Base-by-base conservation (phyloP, 2,329 filamentous ascomycete species). In the Clarireedia paspali region DNA sequence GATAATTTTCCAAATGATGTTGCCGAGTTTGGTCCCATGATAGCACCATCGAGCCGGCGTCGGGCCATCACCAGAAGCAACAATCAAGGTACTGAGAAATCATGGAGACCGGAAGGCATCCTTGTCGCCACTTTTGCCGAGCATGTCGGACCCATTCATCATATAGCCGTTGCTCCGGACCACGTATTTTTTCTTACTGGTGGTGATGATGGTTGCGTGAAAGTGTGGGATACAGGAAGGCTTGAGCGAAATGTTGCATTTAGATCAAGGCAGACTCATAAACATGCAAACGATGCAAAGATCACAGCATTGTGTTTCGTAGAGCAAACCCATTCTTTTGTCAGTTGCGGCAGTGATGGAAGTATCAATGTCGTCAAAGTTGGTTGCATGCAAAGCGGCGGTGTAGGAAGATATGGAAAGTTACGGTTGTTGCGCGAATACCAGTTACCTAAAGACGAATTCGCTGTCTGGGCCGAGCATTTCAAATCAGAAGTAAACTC, bases 111-210 rank as follows among this genome's bases (percentile, higher is more conserved):
- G 0, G 82, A 85, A 54, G 91, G 94, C 1, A 85, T 84, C 51
- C 77, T 97, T 7, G 87, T 97, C 20, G 90, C 91, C 2, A 89
- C 89, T 1, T 91, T 97, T 66, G 84, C 88, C 1, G 94, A 99
- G 69, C 94, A 99, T 68, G 84, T 79, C 27, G 89, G 84, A 0
- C 82, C 89, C 6, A 83, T 97, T 61, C 96, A 88, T 66, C 83
- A 91, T 9, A 82, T 97, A 10, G 77, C 88, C 2, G 82, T 90
- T 6, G 86, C 94, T 1, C 90, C 92, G 0, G 94, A 99, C 67
- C 92, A 99, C 69, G 75, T 85, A 4, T 99, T 99, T 73, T 99
- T 99, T 71, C 80, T 96, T 56, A 97, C 94, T 0, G 92, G 85
- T 6, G 92, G 91, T 9, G 89, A 96, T 66, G 94, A 99, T 70